Evolutionary conservation across 1,284 basidiomycete genomes (phyloP).

Genomic region (Megacollybia platyphylla): DNA sequence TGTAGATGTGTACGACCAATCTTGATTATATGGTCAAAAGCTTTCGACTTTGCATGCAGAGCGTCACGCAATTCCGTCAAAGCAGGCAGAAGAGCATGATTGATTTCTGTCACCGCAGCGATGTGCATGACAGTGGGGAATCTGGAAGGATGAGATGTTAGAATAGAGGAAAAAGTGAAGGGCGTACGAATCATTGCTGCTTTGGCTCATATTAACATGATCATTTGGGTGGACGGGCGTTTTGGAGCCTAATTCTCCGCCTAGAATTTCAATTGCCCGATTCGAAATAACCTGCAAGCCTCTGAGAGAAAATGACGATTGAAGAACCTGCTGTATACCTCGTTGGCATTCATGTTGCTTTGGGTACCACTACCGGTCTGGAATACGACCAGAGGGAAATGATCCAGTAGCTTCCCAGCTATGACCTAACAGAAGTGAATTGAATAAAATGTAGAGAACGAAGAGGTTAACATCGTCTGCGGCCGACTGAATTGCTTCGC

Average conservation of each 20-base stretch:
- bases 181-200: constrained; percentile 91
- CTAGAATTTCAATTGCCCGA: constrained; percentile 94
- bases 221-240: constrained; percentile 99
- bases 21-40: constrained; percentile 90
- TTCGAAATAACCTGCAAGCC: constrained; percentile 83
- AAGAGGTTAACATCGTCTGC: constrained; percentile 72
- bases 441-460: constrained; percentile 1
- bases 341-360: constrained; percentile 99
- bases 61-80: constrained; percentile 77
- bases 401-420: constrained; percentile 84
- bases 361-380: constrained; percentile 99
- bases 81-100: constrained; percentile 74
- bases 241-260: constrained; percentile 92
- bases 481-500: constrained; percentile 83
- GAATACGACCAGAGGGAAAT: constrained; percentile 98
- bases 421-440: constrained; percentile 59
- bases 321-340: constrained; percentile 34
- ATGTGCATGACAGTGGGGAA: constrained; percentile 99
- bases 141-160: constrained; percentile 24
- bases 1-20: constrained; percentile 97
- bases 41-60: constrained; percentile 70
- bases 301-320: constrained; percentile 2
- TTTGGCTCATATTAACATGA: constrained; percentile 99
- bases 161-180: not conserved
- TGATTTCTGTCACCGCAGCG: constrained; percentile 87